Evolutionary conservation across 2,329 filamentous ascomycete genomes (phyloP), one percentile per base, ranked within the genome.

Genomic region (Helotiales sp.): DNA sequence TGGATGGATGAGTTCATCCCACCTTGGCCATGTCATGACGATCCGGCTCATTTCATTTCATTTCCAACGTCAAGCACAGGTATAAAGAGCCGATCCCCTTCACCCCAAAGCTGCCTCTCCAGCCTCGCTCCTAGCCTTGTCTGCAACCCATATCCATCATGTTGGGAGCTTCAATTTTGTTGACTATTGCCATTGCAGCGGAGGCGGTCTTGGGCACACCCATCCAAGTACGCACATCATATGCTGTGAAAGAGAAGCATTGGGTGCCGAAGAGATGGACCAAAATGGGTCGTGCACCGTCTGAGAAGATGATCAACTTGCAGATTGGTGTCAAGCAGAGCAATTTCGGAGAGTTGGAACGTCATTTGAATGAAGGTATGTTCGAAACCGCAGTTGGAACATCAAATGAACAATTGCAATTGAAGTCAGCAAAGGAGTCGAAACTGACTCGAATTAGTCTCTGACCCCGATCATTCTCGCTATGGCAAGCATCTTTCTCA

Each of bases 301-400:
- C 80, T 43, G 77, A 79, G 20, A 82, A 85, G 67, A 77, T 80
- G 26, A 81, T 89, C 67, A 78, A 85, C 54, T 76, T 89, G 60
- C 83, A 86, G 58, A 88, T 89, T 73, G 86, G 83, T 49, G 75
- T 89, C 69, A 87, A 85, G 79, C 86, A 88, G 75, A 80, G 81
- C 67, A 82, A 83, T 37, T 86, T 87, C 65, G 80, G 81, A 8
- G 83, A 85, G 70, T 78, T 89, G 28, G 85, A 88, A 73, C 80
- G 81, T 67, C 85, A 87, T 72, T 78, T 89, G 4, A 80, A 82
- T 65, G 82, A 87, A 77, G 81, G 82, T 84, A 76, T 70, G 74
- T 45, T 22, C 6, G n/a, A 17, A 17, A 65, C 7, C 59, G 15
- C 30, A 65, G 34, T 28, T 61, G 13, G 37, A 43, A 1, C 6